Evolutionary conservation across 768 basidiomycete species (phyloP), one percentile per base, ranked within the genome.

Genomic region (Coprinopsis marcescibilis): DNA sequence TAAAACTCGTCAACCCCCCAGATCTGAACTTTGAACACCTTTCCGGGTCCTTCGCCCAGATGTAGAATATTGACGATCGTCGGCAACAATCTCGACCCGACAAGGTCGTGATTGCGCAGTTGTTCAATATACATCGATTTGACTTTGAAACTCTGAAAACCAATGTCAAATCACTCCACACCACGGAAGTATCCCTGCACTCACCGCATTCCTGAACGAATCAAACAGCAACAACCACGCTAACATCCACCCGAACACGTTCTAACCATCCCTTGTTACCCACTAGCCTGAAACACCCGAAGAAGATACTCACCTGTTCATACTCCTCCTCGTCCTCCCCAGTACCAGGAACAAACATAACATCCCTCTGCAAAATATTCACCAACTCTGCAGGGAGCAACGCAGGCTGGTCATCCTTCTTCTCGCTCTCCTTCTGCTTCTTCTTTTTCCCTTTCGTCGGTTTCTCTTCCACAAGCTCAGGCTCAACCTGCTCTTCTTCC

Each of bases 191-290:
- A 29, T n/a, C 24, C 15, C 2, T 17, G 19, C 4, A 71, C 89
- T 52, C 60, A 94, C 93, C 7, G 90, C 85, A 60, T 89, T 81
- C 20, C 70, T 68, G 64, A 96, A 96, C 15, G 86, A 69, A 57
- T 93, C 89, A 51, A 96, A 84, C 1, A 83, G 60, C n/a, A 90
- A 66, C 83, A 94, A 88, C 93, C 92, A 96, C 2, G 76, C 78
- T 7, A 96, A 73, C n/a, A 96, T 65, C 52, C 79, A 77, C 3
- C 83, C 81, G 51, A 88, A 80, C 1, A 76, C 58, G 40, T 68
- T 71, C 72, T 73, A 45, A n/a, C 23, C 24, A 13, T 19, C 12
- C 3, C 17, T 30, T 19, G 4, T 4, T 6, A 15, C 29, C 33
- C 30, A 25, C 24, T 13, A 21, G 4, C 14, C 15, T 39, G n/a